Evolutionary conservation across 2,329 filamentous ascomycete species (phyloP).

Genomic region (Thielaviopsis musarum): DNA sequence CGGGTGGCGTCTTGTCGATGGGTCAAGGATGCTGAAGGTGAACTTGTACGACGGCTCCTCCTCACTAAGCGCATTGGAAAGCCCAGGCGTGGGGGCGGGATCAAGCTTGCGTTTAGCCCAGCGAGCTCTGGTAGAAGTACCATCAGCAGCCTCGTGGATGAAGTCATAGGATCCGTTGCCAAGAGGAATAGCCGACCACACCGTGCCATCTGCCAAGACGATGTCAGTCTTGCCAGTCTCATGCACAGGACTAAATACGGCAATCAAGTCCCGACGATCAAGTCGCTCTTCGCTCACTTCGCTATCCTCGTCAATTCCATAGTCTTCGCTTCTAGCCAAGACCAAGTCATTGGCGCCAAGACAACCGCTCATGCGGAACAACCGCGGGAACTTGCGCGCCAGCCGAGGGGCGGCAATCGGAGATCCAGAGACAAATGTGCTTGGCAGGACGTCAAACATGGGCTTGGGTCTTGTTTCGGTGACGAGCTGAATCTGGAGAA

Average conservation of each 20-base stretch:
- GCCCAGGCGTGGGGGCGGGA: constrained; percentile 17
- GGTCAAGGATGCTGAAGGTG: constrained; percentile 62
- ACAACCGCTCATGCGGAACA: constrained; percentile 45
- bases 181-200: constrained; percentile 38
- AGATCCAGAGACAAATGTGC: constrained; percentile 38
- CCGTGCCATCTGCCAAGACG: constrained; percentile 44
- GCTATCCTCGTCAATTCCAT: constrained; percentile 33
- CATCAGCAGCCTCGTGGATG: constrained; percentile 22
- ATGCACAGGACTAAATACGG: constrained; percentile 43
- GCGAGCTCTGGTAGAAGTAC: constrained; percentile 3
- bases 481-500: constrained; percentile 58
- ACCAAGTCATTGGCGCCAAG: constrained; percentile 54
- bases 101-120: constrained; percentile 7
- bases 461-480: constrained; percentile 45
- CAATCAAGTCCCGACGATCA: constrained; percentile 40
- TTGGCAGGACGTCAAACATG: constrained; percentile 57
- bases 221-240: constrained; percentile 44
- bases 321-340: constrained; percentile 54
- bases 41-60: constrained; percentile 30
- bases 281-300: constrained; percentile 28
- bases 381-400: constrained; percentile 42
- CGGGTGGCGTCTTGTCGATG: constrained; percentile 51
- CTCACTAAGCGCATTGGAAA: constrained; percentile 15
- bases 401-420: constrained; percentile 40
- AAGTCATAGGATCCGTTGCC: constrained; percentile 50